Base-by-base conservation (phyloP, 768 basidiomycete genomes). In the Pleurotus salmoneostramineus region DNA sequence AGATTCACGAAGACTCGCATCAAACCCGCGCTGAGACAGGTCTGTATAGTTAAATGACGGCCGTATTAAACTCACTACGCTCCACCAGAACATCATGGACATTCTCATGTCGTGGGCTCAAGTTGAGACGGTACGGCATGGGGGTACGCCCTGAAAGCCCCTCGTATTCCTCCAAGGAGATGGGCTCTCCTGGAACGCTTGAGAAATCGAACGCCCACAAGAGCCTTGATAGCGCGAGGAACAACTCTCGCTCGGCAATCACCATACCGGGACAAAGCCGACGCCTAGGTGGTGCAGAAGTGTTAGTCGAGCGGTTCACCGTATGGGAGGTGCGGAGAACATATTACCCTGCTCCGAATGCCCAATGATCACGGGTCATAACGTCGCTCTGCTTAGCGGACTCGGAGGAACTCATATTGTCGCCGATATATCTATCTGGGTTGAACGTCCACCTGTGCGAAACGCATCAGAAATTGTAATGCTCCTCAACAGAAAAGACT, bases 331-430 rank as follows among this genome's bases (percentile, higher is more conserved):
- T 27, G 21, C 21, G 21, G 21, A 27, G 52, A 45, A 15, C 15
- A 2, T 71, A 27, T 6, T 51, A 73, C 72, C 73, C 74, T 1
- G 69, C 72, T 11, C 74, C 74, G 57, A 75, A 75, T 10, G 67
- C 58, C 72, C 72, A 75, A 55, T 75, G 72, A 58, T 75, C 74
- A 27, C 74, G 59, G 31, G 69, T 60, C 63, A 65, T 62, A 5
- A 68, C 62, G 57, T 74, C 62, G 0, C 64, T 6, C 36, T 70
- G 64, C n/a, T 69, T 68, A 10, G 72, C 64, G 1, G 72, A 73
- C 56, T 69, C 71, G 5, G 61, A 54, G 42, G 58, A 66, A 34
- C 61, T 64, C 15, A 67, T 58, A 2, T 62, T 50, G 58, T 74
- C 67, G 21, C 61, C 69, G 10, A 72, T 15, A 58, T 70, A 75